phyloP scores from a whole-genome alignment of 2,329 filamentous ascomycete species.

The Alternaria conjuncta region DNA sequence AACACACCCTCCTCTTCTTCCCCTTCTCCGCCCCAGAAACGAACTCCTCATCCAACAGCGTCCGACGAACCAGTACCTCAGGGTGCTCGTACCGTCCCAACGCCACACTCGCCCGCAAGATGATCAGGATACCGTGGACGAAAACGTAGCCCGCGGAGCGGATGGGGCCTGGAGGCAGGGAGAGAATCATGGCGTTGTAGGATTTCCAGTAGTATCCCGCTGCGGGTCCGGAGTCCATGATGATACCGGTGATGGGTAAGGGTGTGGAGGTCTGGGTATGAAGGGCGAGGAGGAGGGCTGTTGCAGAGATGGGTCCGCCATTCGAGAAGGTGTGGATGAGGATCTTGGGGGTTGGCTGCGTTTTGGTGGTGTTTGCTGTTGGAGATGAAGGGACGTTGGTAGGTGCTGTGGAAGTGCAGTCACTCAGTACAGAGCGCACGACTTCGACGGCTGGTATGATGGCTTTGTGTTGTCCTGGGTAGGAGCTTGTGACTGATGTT shows the following conservation, averaged over 20 bases:
- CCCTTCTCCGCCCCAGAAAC: neutral
- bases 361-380: neutral
- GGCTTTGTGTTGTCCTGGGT: conserved; percentile 4
- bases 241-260: conserved; percentile 14
- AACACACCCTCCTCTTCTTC: conserved; percentile 57
- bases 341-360: conserved; percentile 4
- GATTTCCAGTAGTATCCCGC: conserved; percentile 24
- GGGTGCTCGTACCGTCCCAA: conserved; percentile 13
- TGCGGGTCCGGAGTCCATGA: conserved; percentile 11
- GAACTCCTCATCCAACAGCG: conserved; percentile 7
- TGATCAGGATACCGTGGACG: neutral
- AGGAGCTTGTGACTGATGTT: conserved; percentile 7
- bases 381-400: neutral
- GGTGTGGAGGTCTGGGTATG: neutral
- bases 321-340: conserved; percentile 24
- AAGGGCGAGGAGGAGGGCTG: conserved; percentile 8
- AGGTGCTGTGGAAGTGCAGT: neutral
- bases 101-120: neutral
- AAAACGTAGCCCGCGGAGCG: neutral
- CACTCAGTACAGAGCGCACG: conserved; percentile 4
- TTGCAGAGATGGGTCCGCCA: conserved; percentile 14
- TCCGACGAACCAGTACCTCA: neutral
- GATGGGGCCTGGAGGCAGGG: conserved; percentile 4
- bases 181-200: conserved; percentile 10
- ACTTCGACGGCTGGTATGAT: conserved; percentile 19